Evolutionary conservation across 179 eudicot genomes (phyloP).

Genomic region (Sideroxylon spinosum): DNA sequence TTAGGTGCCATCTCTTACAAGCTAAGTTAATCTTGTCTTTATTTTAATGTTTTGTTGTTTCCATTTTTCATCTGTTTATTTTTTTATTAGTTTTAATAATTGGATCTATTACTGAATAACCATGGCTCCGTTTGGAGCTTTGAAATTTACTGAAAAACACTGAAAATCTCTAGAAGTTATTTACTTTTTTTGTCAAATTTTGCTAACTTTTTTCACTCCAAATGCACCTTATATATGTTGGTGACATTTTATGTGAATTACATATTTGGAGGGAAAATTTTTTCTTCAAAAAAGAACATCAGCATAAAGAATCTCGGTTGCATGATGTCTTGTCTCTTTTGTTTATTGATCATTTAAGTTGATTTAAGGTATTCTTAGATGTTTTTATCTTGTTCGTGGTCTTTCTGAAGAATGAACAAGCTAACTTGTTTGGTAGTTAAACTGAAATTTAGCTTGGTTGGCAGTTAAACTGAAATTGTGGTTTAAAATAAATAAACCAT

Average conservation of each 20-base stretch:
- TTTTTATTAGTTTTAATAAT: not conserved
- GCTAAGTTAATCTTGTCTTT: not conserved
- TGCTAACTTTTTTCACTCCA: no score
- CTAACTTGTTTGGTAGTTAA: not conserved
- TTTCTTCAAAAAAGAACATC: not conserved
- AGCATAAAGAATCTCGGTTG: not conserved
- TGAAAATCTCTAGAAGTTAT: no score
- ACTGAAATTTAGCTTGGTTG: not conserved
- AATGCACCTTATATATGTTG: not conserved
- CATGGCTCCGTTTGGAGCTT: no score
- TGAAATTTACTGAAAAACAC: no score
- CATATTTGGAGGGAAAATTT: not conserved
- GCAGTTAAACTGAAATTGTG: not conserved
- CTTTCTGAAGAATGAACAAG: slow-evolving; percentile 3
- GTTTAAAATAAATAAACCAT: not conserved
- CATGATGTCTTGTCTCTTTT: not conserved
- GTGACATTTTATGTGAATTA: not conserved
- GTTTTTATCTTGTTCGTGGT: not conserved
- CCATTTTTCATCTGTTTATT: not conserved
- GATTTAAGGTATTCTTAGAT: not conserved
- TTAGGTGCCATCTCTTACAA: not conserved
- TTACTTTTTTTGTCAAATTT: no score
- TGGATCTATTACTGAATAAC: not conserved
- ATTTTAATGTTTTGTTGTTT: not conserved
- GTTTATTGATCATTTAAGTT: not conserved